phyloP scores from a whole-genome alignment of 495 filamentous ascomycete species.

The Aspergillus indologenus region DNA sequence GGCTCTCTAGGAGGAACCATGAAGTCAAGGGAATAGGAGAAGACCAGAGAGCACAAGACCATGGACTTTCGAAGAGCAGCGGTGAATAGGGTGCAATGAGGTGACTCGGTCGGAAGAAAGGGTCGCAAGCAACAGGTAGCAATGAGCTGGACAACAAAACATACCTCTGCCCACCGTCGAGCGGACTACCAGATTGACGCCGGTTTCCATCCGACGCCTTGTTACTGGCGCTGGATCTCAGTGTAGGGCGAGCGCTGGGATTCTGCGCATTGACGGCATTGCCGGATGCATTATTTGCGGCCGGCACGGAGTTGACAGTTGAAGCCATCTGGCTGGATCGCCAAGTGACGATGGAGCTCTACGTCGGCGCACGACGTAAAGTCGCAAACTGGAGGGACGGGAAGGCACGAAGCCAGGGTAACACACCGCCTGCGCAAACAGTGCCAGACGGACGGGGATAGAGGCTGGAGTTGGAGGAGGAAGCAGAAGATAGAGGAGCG shows the following conservation, averaged over 20 bases:
- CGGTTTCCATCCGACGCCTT: constrained; percentile 52
- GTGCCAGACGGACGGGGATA: constrained; percentile 13
- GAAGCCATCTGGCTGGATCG: constrained; percentile 48
- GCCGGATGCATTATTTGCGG: constrained; percentile 47
- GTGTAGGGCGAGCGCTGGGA: constrained; percentile 39
- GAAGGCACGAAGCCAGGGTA: constrained; percentile 32
- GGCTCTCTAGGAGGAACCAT: not conserved
- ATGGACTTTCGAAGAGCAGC: constrained; percentile 12
- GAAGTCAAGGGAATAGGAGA: constrained; percentile 1
- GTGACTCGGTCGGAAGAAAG: constrained; percentile 10
- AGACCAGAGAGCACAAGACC: constrained; percentile 6
- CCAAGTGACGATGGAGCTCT: constrained; percentile 30
- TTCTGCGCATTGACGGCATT: constrained; percentile 42
- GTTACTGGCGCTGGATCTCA: constrained; percentile 49
- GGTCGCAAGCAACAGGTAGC: constrained; percentile 11
- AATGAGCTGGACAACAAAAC: constrained; percentile 23
- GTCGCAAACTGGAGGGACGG: constrained; percentile 16
- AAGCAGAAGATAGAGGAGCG: constrained; percentile 15
- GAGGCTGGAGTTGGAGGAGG: constrained; percentile 9
- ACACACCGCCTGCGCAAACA: constrained; percentile 42
- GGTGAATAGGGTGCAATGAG: constrained; percentile 14
- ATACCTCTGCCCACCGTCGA: constrained; percentile 55
- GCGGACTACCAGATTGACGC: constrained; percentile 55
- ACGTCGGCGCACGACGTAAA: constrained; percentile 43
- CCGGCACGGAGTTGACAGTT: constrained; percentile 43